phyloP scores from a whole-genome alignment of 768 basidiomycete genomes.

The Phylloporus rhodoxanthus region DNA sequence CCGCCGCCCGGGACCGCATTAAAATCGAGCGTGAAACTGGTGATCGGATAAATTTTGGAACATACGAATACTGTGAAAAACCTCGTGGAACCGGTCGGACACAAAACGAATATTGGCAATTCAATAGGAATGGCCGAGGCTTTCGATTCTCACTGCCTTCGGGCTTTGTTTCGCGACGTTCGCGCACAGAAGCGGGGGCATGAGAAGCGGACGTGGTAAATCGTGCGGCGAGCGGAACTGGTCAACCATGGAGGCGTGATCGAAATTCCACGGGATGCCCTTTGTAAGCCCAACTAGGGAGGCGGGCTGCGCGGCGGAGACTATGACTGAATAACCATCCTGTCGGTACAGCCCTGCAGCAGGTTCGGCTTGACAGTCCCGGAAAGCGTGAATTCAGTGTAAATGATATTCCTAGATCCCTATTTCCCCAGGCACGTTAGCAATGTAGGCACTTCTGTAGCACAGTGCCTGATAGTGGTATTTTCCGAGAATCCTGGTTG shows the following conservation, averaged over 20 bases:
- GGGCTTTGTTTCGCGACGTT: conserved; percentile 19
- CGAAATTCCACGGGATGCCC: conserved; percentile 23
- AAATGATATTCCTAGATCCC: not conserved
- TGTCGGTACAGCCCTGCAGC: not conserved
- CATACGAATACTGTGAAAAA: conserved; percentile 1
- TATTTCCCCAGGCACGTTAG: not conserved
- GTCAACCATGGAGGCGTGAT: conserved; percentile 7
- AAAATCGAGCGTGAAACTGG: conserved; percentile 1
- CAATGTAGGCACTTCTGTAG: conserved; percentile 3
- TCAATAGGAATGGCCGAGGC: conserved; percentile 6
- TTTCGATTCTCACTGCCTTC: conserved; percentile 18
- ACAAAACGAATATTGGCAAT: conserved; percentile 6
- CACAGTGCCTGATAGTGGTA: conserved; percentile 8
- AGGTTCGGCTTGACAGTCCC: not conserved
- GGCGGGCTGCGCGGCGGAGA: conserved; percentile 1
- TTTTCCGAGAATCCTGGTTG: conserved; percentile 3
- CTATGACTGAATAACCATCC: not conserved
- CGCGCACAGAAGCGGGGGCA: conserved; percentile 15
- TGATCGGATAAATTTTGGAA: conserved; percentile 6
- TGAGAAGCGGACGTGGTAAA: conserved; percentile 13
- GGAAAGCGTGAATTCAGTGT: not conserved
- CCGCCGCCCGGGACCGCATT: not conserved
- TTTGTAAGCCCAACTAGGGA: conserved; percentile 2
- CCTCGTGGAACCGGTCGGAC: conserved; percentile 11
- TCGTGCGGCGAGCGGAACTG: conserved; percentile 9